Evolutionary conservation across 495 filamentous ascomycete genomes (phyloP), one percentile per base, ranked within the genome.

Genomic region (Tuber brumale): DNA sequence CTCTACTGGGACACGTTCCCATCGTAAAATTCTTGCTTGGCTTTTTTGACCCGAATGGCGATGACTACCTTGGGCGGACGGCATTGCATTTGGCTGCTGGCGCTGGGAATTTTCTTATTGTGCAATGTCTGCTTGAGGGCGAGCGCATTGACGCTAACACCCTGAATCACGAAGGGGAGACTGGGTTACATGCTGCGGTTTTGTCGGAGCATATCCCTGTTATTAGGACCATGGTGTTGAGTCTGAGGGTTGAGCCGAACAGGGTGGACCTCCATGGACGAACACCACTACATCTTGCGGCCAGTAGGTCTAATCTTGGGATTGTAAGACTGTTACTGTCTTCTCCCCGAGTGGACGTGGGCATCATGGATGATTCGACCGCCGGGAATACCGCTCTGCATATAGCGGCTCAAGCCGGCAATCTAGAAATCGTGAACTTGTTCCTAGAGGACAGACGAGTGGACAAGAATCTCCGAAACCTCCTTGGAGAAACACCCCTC

Each of bases 401-500:
- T 23, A 41, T 1, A 19, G 69, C 27, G 12, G 23, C 19, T 41
- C 31, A 16, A 31, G 27, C 73, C 5, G 16, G 6, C 14, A 71
- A 31, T n/a, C 66, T n/a, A 42, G 66, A 31, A 12, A n/a, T 51
- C 7, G 41, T 27, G 9, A 70, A 35, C 27, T 70, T 71, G 37
- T 45, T 75, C 39, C 66, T 71, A 23, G 18, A 27, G 18, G 35
- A 39, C 66, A 70, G 66, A 42, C 27, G 70, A 37, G 43, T 27
- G 35, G 42, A 76, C 10, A 31, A 1, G 19, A 69, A 72, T 19
- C 18, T 69, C 2, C 21, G 16, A 35, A 71, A 73, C 27, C n/a
- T 45, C 4, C 6, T 51, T 0, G 73, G 74, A 14, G 35, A 44
- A 35, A 82, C 75, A 16, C 45, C 75, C n/a, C 80, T 82, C 35